phyloP scores from a whole-genome alignment of 352 stramenopile genomes.

The Phytophthora sp. region DNA sequence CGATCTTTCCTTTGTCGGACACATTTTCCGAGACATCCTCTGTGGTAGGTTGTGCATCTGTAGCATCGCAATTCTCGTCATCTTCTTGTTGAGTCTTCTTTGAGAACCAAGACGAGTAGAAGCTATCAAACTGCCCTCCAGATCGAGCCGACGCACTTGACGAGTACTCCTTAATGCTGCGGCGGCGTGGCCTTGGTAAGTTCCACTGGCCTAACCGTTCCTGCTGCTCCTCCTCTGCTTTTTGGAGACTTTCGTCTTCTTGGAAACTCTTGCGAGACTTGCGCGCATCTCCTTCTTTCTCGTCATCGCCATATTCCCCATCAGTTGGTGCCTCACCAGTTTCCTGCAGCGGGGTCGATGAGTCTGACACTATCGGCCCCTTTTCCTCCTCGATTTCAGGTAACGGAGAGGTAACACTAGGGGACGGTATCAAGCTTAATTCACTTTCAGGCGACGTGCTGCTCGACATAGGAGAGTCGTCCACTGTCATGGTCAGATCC shows the following conservation, averaged over 20 bases:
- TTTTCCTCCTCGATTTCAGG: slow-evolving; percentile 35
- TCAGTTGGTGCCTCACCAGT: slow-evolving; percentile 14
- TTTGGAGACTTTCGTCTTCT: slow-evolving; percentile 39
- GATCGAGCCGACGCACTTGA: slow-evolving; percentile 49
- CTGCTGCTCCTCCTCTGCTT: slow-evolving; percentile 55
- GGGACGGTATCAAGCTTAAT: slow-evolving; percentile 30
- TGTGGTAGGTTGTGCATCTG: background rate
- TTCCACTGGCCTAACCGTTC: slow-evolving; percentile 80
- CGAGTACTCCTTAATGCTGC: slow-evolving; percentile 45
- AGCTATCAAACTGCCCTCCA: slow-evolving; percentile 64
- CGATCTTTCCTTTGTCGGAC: background rate
- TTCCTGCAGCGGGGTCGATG: background rate
- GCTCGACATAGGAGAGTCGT: slow-evolving; percentile 33
- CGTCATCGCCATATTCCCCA: slow-evolving; percentile 54
- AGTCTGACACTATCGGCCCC: background rate
- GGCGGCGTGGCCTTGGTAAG: slow-evolving; percentile 51
- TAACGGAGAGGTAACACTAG: slow-evolving; percentile 25
- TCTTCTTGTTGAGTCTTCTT: slow-evolving; percentile 55
- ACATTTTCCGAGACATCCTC: background rate
- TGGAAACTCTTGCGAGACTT: slow-evolving; percentile 32
- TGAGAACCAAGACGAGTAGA: slow-evolving; percentile 79
- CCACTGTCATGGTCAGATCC: slow-evolving; percentile 7
- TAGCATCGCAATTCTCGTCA: slow-evolving; percentile 16
- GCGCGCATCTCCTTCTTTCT: slow-evolving; percentile 45
- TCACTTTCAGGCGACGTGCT: slow-evolving; percentile 31